These are phyloP conservation scores for Monilinia fructigena DNA, from an alignment of 2,329 filamentous ascomycete genomes.

Conservation along the genomic window DNA sequence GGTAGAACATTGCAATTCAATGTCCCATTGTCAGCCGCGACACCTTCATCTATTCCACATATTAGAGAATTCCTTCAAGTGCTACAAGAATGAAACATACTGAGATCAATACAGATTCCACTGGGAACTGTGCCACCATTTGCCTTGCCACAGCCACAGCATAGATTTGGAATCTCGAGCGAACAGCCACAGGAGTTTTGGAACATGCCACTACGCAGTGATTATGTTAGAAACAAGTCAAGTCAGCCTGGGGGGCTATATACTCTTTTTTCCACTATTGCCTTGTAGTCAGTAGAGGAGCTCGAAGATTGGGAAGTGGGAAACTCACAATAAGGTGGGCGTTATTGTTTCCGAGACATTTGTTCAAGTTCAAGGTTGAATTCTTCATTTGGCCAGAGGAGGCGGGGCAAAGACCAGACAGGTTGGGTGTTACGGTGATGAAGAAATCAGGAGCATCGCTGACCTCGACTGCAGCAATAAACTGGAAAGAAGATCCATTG, in stretches of 20 bases:
- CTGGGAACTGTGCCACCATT: constrained; percentile 5
- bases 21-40: constrained; percentile 4
- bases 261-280: constrained; percentile 20
- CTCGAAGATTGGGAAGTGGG: too few species aligned
- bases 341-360: constrained; percentile 15
- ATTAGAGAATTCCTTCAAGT: neutral
- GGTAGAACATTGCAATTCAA: constrained; percentile 18
- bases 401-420: constrained; percentile 16
- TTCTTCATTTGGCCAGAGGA: neutral
- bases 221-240: neutral
- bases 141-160: constrained; percentile 2
- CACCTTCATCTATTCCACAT: neutral
- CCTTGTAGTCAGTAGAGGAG: neutral
- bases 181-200: constrained; percentile 16
- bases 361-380: constrained; percentile 19
- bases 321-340: constrained; percentile 10
- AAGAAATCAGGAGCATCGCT: constrained; percentile 3
- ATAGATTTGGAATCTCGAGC: constrained; percentile 11
- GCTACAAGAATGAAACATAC: neutral
- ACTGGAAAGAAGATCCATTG: constrained; percentile 1
- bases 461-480: neutral
- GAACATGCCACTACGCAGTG: constrained; percentile 16
- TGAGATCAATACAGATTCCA: constrained; percentile 12
- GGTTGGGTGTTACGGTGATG: constrained; percentile 8
- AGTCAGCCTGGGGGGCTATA: too few species aligned